Evolutionary conservation across 2,329 filamentous ascomycete genomes (phyloP), one percentile per base, ranked within the genome.

Genomic region (Penicillium sp.): DNA sequence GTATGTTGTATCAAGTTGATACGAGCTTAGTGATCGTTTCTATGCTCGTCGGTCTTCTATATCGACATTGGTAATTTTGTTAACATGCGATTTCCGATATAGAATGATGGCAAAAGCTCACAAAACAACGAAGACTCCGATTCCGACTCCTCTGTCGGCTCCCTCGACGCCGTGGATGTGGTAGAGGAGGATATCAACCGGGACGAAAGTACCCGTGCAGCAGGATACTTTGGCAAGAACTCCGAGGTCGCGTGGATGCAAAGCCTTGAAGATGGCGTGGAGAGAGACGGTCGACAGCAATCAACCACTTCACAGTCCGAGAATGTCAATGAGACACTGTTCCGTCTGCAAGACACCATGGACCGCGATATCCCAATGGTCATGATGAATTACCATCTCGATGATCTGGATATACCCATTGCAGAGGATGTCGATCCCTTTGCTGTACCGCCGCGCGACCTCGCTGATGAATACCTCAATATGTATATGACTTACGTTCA

Each of bases 161-260:
- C 73, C 7, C 63, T 72, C 8, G 66, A 71, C 29, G 68, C 66
- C 1, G 61, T 74, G 12, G 73, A 75, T 53, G 49, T 67, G 10
- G 64, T 74, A 4, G 65, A 72, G 6, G 71, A 75, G 50, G 73
- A 75, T 48, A 56, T 74, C 41, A 69, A 72, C 24, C 65, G 66
- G 15, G 64, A 58, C 13, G 67, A 69, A 28, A 61, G 62, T 13
- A 63, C 66, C 6, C 59, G 68, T 27, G 64, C 67, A 1, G 66
- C 65, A 2, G 70, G 72, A 0, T 75, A 68, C 49, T 69, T 70
- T 51, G 73, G 73, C 12, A 75, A 75, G 50, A 73, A 68, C 41
- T 75, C 72, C 0, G 72, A 74, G 32, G 56, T 73, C 27, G 64
- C 66, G 2, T 75, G 73, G 73, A 65, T 75, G 49, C 71, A 72